Evolutionary conservation across 176 grass and related monocot genomes (phyloP), one percentile per base, ranked within the genome.

Genomic region (Rhynchospora breviuscula): DNA sequence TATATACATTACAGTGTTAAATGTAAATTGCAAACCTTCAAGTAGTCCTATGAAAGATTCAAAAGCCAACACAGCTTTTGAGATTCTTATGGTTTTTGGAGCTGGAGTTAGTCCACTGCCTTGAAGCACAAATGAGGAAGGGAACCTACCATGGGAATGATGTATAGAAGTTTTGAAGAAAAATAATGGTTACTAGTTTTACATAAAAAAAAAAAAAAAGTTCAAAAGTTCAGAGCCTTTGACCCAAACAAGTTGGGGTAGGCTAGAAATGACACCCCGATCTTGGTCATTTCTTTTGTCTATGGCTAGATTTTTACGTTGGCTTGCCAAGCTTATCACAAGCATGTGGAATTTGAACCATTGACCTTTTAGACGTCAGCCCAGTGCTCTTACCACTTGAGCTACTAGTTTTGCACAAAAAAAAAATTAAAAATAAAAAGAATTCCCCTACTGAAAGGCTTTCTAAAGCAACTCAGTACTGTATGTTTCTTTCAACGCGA

Each of bases 61-160:
- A 79, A 90, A 88, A 59, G 87, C 61, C 68, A 81, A 72, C 85
- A 86, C 79, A 83, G 94, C 92, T 61, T 92, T 94, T 79, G 79
- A 73, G 59, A 58, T 43, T 92, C 94, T 92, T 85, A 59, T 63
- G 65, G 79, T 88, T 85, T 91, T 89, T 81, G 79, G 79, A 66
- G 90, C 85, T 87, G 92, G 92, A 85, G 88, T 85, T 49, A 92
- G 84, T 69, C 90, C 90, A 31, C 82, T 67, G 76, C 85, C 88
- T 97, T 89, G 90, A 63, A 97, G 88, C 77, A 97, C 81, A 67
- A 90, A 92, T 88, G 92, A 82, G 86, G 88, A 90, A 82, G 92
- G 92, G 47, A 89, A 87, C 94, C 94, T 97, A 81, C 51, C 63
- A 70, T 79, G 54, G 4, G 23, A 26, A 45, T 45, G 10, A 29